phyloP scores from a whole-genome alignment of 2,329 filamentous ascomycete species.

The Sclerotinia borealis region DNA sequence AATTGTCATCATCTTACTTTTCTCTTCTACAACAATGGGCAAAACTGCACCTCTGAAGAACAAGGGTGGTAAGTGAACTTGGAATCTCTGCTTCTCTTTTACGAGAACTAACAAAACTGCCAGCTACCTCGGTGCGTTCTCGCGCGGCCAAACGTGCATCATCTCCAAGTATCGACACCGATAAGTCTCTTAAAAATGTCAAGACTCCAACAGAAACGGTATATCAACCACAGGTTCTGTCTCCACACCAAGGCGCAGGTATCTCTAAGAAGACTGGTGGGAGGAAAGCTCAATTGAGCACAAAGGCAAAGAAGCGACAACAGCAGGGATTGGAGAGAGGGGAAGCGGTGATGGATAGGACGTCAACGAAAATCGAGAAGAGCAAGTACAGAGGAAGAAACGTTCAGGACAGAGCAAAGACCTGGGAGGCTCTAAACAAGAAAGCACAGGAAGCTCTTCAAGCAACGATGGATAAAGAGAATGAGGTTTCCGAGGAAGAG shows the following conservation, averaged over 20 bases:
- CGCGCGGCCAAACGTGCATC: slow-evolving; percentile 68
- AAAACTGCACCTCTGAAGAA: slow-evolving; percentile 33
- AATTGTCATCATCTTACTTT: neutral
- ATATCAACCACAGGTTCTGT: slow-evolving; percentile 58
- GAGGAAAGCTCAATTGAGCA: slow-evolving; percentile 48
- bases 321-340: slow-evolving; percentile 54
- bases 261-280: slow-evolving; percentile 61
- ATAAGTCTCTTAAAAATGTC: slow-evolving; percentile 63
- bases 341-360: slow-evolving; percentile 54
- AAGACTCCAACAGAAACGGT: slow-evolving; percentile 44
- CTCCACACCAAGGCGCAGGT: slow-evolving; percentile 60
- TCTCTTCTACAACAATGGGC: slow-evolving; percentile 24
- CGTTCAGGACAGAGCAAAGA: slow-evolving; percentile 45
- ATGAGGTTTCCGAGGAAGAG: slow-evolving; percentile 17
- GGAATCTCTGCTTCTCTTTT: neutral
- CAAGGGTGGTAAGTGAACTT: slow-evolving; percentile 23
- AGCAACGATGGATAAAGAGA: slow-evolving; percentile 22
- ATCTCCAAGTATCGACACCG: slow-evolving; percentile 62
- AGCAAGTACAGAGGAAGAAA: slow-evolving; percentile 45
- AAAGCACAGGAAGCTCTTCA: slow-evolving; percentile 27
- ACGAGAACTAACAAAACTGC: neutral
- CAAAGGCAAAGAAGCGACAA: slow-evolving; percentile 49
- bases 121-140: slow-evolving; percentile 58
- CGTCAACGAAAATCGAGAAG: slow-evolving; percentile 48
- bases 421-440: slow-evolving; percentile 55